These are phyloP conservation scores for Cystobasidium sp. DNA, from an alignment of 1,284 basidiomycete genomes.

Conservation along the genomic window DNA sequence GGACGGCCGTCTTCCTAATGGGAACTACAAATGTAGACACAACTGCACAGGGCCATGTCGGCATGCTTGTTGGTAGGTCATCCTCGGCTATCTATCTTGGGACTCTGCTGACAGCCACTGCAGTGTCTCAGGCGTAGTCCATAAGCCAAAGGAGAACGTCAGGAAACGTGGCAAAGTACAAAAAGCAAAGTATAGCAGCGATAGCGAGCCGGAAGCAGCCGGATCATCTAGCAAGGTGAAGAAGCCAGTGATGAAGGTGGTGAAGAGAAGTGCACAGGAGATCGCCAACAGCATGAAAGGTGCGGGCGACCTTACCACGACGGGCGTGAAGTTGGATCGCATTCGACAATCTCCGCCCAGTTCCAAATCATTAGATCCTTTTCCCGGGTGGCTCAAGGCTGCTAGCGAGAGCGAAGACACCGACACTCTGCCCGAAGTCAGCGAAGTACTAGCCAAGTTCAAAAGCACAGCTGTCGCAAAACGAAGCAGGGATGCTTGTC, in stretches of 20 bases:
- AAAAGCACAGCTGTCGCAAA: too few species aligned
- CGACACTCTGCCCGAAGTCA: background rate
- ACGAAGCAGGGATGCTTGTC: too few species aligned
- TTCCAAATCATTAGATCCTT: background rate
- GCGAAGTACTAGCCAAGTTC: too few species aligned
- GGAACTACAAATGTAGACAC: slow-evolving; percentile 51
- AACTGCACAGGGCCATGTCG: slow-evolving; percentile 51
- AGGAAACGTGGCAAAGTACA: background rate
- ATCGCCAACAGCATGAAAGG: slow-evolving; percentile 15
- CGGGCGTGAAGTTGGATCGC: slow-evolving; percentile 7
- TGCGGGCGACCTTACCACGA: background rate
- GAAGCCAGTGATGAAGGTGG: background rate
- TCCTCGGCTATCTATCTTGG: background rate
- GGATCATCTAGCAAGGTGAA: background rate
- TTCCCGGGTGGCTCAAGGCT: background rate
- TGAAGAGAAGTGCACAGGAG: slow-evolving; percentile 1
- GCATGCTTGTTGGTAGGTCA: slow-evolving; percentile 53
- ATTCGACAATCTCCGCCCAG: background rate
- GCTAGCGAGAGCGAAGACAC: background rate
- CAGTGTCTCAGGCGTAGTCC: slow-evolving; percentile 2
- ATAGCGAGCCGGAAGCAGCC: background rate
- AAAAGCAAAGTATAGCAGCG: slow-evolving; percentile 4
- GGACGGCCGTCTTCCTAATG: slow-evolving; percentile 45
- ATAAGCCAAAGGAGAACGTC: slow-evolving; percentile 8
- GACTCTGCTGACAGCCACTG: background rate